These are phyloP conservation scores for Alliaria petiolata DNA, from an alignment of 345 rosid species.

Conservation along the genomic window DNA sequence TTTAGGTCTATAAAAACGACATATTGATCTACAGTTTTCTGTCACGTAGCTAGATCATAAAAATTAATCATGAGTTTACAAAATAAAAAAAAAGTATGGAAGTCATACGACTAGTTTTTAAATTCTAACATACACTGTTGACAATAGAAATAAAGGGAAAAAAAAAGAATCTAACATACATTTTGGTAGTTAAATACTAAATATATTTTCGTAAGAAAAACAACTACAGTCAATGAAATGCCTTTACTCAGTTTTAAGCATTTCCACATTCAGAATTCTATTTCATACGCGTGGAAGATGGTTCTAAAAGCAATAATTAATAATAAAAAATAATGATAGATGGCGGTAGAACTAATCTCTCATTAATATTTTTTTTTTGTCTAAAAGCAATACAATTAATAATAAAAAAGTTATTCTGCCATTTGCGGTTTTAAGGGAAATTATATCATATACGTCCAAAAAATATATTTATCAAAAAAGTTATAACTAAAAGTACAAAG, in stretches of 20 bases:
- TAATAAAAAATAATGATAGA: not conserved
- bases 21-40: slow-evolving; percentile 6
- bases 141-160: not conserved
- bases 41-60: slow-evolving; percentile 20
- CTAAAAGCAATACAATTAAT: no score
- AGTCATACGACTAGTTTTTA: not conserved
- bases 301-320: not conserved
- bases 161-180: not conserved
- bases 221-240: not conserved
- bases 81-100: not conserved
- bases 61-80: not conserved
- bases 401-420: no score
- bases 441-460: no score
- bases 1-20: slow-evolving; percentile 29
- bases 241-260: not conserved
- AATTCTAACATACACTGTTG: not conserved
- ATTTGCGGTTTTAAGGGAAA: no score
- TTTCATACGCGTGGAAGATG: not conserved
- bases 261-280: not conserved
- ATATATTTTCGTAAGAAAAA: not conserved
- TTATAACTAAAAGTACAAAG: no score
- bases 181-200: not conserved
- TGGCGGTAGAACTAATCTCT: not conserved
- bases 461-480: no score
- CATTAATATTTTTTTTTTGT: not conserved